phyloP scores from a whole-genome alignment of 2,329 filamentous ascomycete species.

The Thielaviopsis populi region DNA sequence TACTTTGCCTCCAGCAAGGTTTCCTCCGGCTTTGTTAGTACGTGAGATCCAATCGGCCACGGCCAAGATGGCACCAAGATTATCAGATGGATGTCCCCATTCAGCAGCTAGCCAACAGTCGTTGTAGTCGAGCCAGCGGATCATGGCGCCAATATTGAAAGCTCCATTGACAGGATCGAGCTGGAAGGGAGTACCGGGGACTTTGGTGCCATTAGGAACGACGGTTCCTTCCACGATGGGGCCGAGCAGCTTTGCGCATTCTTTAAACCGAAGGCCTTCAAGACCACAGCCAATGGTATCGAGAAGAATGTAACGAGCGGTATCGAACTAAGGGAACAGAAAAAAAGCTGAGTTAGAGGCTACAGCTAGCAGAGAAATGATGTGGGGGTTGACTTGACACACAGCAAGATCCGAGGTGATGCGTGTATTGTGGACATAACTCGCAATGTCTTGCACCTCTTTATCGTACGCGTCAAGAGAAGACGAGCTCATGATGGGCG shows the following conservation, averaged over 20 bases:
- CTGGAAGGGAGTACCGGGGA: slow-evolving; percentile 84
- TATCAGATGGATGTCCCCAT: slow-evolving; percentile 98
- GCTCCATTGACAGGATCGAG: slow-evolving; percentile 90
- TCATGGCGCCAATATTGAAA: slow-evolving; percentile 98
- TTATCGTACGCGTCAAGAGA: slow-evolving; percentile 55
- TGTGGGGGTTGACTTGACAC: slow-evolving; percentile 28
- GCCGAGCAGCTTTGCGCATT: slow-evolving; percentile 88
- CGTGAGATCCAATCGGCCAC: slow-evolving; percentile 96
- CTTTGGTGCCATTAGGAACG: slow-evolving; percentile 81
- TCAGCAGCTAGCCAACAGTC: slow-evolving; percentile 99
- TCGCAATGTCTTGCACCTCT: slow-evolving; percentile 89
- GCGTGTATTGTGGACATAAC: slow-evolving; percentile 83
- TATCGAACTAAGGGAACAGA: slow-evolving; percentile 55
- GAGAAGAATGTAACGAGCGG: slow-evolving; percentile 88
- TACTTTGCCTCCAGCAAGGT: slow-evolving; percentile 75
- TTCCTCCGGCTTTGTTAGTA: slow-evolving; percentile 60
- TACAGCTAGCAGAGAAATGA: neutral
- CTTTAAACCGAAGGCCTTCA: slow-evolving; percentile 86
- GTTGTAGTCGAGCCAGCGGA: slow-evolving; percentile 99
- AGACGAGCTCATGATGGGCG: slow-evolving; percentile 34
- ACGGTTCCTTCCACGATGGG: slow-evolving; percentile 79
- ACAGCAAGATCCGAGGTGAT: slow-evolving; percentile 88
- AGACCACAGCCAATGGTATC: slow-evolving; percentile 95
- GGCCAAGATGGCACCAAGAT: slow-evolving; percentile 88
- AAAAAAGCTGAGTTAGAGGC: neutral